Percentiles rank a stretch among this genome's conserved stretches.
Evolutionary conservation across 225 moss, liverwort and hornwort genomes (phyloP).

Genomic region (Marchantia paleacea): DNA sequence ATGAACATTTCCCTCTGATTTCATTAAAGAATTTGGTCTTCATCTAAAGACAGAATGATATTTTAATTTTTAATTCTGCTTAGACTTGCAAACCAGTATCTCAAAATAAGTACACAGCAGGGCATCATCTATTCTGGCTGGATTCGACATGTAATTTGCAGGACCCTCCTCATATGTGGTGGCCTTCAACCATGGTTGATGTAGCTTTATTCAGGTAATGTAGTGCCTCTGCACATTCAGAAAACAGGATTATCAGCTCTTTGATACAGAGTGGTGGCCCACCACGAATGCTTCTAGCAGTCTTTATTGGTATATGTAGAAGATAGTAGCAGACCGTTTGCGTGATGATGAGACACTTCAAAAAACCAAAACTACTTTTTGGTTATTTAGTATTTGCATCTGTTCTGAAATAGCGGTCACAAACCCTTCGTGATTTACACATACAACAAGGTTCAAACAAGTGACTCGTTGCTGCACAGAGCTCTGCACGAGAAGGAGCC

Average conservation of each 20-base stretch:
- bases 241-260: not conserved
- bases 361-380: not conserved
- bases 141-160: slow-evolving; percentile 23
- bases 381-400: not conserved
- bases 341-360: not conserved
- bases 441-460: not conserved
- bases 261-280: not conserved
- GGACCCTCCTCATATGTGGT: slow-evolving; percentile 73
- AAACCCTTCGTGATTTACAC: not conserved
- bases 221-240: not conserved
- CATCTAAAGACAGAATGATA: not conserved
- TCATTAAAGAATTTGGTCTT: not conserved
- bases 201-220: slow-evolving; percentile 62
- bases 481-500: slow-evolving; percentile 66
- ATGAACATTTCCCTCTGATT: not conserved
- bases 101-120: too few relatives aligned
- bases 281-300: not conserved
- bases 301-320: not conserved
- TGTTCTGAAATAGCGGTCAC: not conserved
- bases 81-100: too few relatives aligned
- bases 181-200: slow-evolving; percentile 70
- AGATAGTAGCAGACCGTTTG: not conserved
- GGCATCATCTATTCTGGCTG: not conserved
- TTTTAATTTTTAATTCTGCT: too few relatives aligned
- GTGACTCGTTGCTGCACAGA: slow-evolving; percentile 30